Conservation (phyloP, 1,284 basidiomycete genomes). For the Marasmius oreades region DNA sequence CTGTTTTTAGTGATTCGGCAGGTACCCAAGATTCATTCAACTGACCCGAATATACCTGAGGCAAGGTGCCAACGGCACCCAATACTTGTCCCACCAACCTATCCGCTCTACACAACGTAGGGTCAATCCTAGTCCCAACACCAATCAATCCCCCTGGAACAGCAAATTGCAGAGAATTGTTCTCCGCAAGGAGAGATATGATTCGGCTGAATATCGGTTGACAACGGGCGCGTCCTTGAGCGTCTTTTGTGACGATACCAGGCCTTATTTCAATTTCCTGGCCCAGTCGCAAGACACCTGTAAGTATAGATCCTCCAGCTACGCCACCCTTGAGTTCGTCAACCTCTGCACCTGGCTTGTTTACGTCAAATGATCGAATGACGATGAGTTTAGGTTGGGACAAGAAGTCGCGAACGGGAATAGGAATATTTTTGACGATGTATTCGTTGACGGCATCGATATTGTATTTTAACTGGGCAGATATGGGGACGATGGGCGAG, state of each 20-base stretch:
- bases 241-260: slow-evolving; percentile 96
- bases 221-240: slow-evolving; percentile 86
- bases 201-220: slow-evolving; percentile 93
- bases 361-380: slow-evolving; percentile 99
- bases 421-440: slow-evolving; percentile 95
- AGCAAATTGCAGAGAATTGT: slow-evolving; percentile 91
- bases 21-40: neutral
- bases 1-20: neutral
- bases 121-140: slow-evolving; percentile 96
- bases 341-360: slow-evolving; percentile 97
- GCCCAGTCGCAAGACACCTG: slow-evolving; percentile 87
- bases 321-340: slow-evolving; percentile 98
- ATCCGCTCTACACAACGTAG: slow-evolving; percentile 96
- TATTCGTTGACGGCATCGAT: slow-evolving; percentile 99
- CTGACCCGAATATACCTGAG: slow-evolving; percentile 88
- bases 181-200: slow-evolving; percentile 91
- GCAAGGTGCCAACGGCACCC: slow-evolving; percentile 90
- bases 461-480: slow-evolving; percentile 98
- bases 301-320: slow-evolving; percentile 94
- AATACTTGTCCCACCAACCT: slow-evolving; percentile 95
- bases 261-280: slow-evolving; percentile 97
- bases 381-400: slow-evolving; percentile 93
- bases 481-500: slow-evolving; percentile 98
- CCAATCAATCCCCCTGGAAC: slow-evolving; percentile 98
- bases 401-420: slow-evolving; percentile 91